phyloP scores from a whole-genome alignment of 208 protist genomes.

The Acanthamoeba culbertsoni region DNA sequence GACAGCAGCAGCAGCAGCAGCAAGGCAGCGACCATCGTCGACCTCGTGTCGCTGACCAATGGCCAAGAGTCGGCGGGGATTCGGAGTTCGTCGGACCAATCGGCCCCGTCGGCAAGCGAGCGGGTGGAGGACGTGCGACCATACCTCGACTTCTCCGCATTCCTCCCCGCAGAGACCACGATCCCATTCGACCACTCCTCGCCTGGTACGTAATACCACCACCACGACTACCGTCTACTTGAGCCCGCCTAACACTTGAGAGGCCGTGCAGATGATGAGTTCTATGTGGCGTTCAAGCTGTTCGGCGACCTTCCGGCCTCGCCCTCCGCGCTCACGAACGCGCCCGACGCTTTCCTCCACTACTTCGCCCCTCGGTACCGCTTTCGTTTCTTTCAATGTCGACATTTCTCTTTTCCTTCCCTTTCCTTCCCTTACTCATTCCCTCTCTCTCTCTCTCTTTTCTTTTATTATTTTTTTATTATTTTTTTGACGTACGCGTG shows the following conservation, averaged over 20 bases:
- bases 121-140: background rate
- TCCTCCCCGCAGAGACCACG: background rate
- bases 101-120: background rate
- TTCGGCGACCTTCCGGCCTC: background rate
- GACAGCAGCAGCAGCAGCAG: background rate
- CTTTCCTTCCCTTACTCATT: background rate
- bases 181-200: background rate
- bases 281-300: conserved; percentile 31
- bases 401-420: too few relatives aligned
- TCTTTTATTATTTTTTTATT: background rate
- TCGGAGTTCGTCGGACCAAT: too few relatives aligned
- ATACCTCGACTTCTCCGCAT: conserved; percentile 1
- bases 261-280: background rate
- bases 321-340: background rate
- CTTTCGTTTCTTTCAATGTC: too few relatives aligned
- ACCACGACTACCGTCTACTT: too few relatives aligned
- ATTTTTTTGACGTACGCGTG: too few relatives aligned
- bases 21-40: background rate
- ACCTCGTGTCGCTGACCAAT: background rate
- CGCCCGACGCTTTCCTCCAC: background rate
- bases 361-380: background rate
- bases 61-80: background rate
- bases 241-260: background rate
- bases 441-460: background rate
- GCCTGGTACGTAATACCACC: background rate